phyloP scores from a whole-genome alignment of 1,284 basidiomycete genomes.

The Puccinia horiana region DNA sequence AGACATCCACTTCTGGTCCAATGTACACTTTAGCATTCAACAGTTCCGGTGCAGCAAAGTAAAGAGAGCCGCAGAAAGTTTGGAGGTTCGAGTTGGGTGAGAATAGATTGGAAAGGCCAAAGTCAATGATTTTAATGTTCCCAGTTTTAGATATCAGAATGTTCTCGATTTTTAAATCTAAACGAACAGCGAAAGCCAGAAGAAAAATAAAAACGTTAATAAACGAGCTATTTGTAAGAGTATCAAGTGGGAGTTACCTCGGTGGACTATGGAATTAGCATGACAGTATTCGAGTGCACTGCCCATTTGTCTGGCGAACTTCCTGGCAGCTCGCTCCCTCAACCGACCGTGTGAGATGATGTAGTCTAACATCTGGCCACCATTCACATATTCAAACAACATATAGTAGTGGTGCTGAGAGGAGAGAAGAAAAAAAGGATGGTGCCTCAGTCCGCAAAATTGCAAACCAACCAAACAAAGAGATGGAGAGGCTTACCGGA shows the following conservation, averaged over 20 bases:
- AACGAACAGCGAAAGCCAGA: not conserved
- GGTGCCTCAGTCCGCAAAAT: not conserved
- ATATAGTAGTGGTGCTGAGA: conserved; percentile 88
- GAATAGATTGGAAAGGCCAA: conserved; percentile 95
- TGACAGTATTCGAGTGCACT: conserved; percentile 96
- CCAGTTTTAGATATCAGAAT: conserved; percentile 98
- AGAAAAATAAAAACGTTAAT: not conserved
- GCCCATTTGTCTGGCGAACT: conserved; percentile 95
- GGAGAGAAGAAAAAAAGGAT: not conserved
- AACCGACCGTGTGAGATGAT: conserved; percentile 98
- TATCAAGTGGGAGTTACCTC: conserved; percentile 59
- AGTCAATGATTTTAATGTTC: conserved; percentile 99
- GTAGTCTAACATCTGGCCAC: conserved; percentile 99
- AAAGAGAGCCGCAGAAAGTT: conserved; percentile 95
- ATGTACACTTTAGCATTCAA: conserved; percentile 95
- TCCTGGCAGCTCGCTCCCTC: conserved; percentile 88
- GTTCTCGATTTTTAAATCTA: conserved; percentile 98
- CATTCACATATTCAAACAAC: conserved; percentile 98
- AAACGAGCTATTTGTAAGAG: not conserved
- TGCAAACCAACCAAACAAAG: not conserved
- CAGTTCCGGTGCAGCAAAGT: conserved; percentile 96
- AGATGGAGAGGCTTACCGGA: conserved; percentile 60
- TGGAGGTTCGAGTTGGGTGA: conserved; percentile 79
- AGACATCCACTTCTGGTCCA: conserved; percentile 96
- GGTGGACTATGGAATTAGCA: conserved; percentile 93